Evolutionary conservation across 306 rosid genomes (phyloP), one percentile per base, ranked within the genome.

Genomic region (Trifolium pratense): DNA sequence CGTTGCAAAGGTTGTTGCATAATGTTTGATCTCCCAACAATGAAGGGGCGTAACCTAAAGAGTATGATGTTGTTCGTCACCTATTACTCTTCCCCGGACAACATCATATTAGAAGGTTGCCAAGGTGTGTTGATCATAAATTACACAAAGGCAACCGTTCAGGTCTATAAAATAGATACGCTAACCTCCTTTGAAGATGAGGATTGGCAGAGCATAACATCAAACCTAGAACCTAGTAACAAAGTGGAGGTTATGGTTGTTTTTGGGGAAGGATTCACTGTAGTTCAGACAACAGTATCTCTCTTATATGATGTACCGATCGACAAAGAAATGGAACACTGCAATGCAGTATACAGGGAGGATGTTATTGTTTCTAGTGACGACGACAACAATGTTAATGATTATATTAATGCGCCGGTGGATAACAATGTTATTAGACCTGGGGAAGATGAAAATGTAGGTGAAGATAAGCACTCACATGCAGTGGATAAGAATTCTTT

Each of bases 141-240:
- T 6, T 64, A 18, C 69, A 64, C 69, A 18, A 64, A 64, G 52
- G 0, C 32, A 39, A 64, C 15, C 5, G 13, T 64, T 39, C 69
- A 18, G 11, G 32, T 15, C 11, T 64, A 18, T 18, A 39, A 39
- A 20, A 64, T 31, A 11, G 52, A 37, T 20, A 64, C 69, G 39
- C 52, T 64, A 64, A 64, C 12, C 32, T 64, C 69, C 17, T 18
- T 64, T 6, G 69, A 39, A 31, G 51, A 64, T 64, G 69, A 39
- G 69, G 52, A 64, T 21, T 64, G 69, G 69, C 17, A 39, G 69
- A 64, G 51, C 17, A 64, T 39, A 39, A 64, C 69, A 64, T 64
- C 69, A 64, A 64, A 64, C 20, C 17, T 64, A 18, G 69, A 64
- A 18, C 31, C 51, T 37, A 23, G 69, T 18, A 39, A 64, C 32